Evolutionary conservation across 2,329 filamentous ascomycete genomes (phyloP), one percentile per base, ranked within the genome.

Genomic region (Akanthomyces lecanii): DNA sequence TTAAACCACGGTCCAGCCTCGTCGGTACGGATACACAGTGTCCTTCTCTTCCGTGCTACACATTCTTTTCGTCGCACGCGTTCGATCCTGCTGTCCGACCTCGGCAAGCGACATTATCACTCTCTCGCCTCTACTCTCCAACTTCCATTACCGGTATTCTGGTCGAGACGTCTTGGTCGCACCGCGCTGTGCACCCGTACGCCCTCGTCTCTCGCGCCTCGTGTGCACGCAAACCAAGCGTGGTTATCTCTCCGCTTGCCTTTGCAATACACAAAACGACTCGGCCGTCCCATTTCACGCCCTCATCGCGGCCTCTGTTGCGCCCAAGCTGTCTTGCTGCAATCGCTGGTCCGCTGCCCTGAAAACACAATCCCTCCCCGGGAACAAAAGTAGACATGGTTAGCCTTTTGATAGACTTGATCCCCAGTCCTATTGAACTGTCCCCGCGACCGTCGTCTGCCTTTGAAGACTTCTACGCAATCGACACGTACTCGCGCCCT

Each of bases 371-470:
- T 48, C 56, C 56, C 50, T 33, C 56, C 12, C 10, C 53, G 55
- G 54, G 58, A n/a, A 33, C 58, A 38, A 45, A 61, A 59, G 67
- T 67, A 68, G 72, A 70, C 64, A 82, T 83, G 81, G 77, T 78
- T 71, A 81, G 71, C 68, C 75, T 78, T 67, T 78, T 77, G 74
- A 73, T 77, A 66, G 78, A 77, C 65, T 72, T 77, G 63, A 78
- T 70, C 68, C 75, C 77, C 60, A 77, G 67, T 66, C 74, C 79
- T 51, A 69, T 76, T 69, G 77, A 79, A 66, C 70, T 75, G 64
- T 78, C 80, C 64, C 77, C 79, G 62, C 74, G 73, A 60, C 77
- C 78, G 50, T 75, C 77, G 6, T 79, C 80, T 48, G 75, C 78
- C 65, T 76, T 79, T 60, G 77, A 79, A 67, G 79, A 78, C 69